These are phyloP conservation scores for Penicillium taxi DNA, from an alignment of 495 filamentous ascomycete species.

Conservation along the genomic window DNA sequence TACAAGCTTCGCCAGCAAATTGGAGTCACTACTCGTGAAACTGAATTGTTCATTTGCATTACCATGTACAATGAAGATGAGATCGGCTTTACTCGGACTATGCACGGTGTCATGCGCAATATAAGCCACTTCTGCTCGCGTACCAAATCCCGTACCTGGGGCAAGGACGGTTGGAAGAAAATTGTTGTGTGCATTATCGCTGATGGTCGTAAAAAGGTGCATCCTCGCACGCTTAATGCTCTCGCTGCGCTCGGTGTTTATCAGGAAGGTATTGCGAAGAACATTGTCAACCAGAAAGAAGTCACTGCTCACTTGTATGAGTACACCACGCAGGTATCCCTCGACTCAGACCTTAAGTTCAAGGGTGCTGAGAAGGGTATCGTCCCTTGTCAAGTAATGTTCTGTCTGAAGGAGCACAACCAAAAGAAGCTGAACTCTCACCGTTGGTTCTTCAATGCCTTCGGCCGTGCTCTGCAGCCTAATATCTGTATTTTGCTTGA, in stretches of 20 bases:
- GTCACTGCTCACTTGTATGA: constrained; percentile 92
- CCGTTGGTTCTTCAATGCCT: constrained; percentile 99
- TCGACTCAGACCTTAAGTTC: constrained; percentile 93
- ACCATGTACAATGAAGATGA: constrained; percentile 99
- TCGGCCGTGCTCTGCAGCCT: constrained; percentile 83
- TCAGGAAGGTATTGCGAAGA: constrained; percentile 97
- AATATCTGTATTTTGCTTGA: constrained; percentile 97
- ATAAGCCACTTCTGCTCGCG: constrained; percentile 93
- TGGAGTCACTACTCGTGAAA: constrained; percentile 75
- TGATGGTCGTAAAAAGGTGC: constrained; percentile 89
- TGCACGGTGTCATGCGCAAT: constrained; percentile 99
- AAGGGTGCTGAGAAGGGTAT: constrained; percentile 99
- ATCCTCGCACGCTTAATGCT: constrained; percentile 90
- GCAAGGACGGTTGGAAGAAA: constrained; percentile 97
- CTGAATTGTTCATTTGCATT: constrained; percentile 95
- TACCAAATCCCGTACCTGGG: constrained; percentile 89
- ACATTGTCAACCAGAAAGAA: constrained; percentile 85
- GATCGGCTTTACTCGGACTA: constrained; percentile 89
- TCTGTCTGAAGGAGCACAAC: constrained; percentile 98
- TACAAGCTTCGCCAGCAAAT: constrained; percentile 97
- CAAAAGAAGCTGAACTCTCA: constrained; percentile 97
- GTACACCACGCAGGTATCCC: constrained; percentile 95
- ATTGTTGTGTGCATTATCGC: constrained; percentile 96
- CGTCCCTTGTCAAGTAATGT: constrained; percentile 97
- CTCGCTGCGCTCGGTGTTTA: constrained; percentile 97